Evolutionary conservation across 2,329 filamentous ascomycete genomes (phyloP), one percentile per base, ranked within the genome.

Genomic region (Pseudofabraea citricarpa): DNA sequence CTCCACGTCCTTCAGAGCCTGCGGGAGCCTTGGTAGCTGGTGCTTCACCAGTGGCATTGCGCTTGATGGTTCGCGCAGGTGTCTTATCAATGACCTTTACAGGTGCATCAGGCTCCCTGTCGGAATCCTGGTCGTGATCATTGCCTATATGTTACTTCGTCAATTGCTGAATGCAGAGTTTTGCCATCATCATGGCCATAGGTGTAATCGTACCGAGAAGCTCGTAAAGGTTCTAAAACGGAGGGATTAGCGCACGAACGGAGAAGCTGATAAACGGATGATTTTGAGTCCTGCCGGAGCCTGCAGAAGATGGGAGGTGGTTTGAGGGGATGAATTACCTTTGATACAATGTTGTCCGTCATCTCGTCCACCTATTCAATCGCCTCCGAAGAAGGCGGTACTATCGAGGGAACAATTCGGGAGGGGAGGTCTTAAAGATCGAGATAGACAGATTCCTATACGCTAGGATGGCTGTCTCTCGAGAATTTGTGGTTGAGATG

Each of bases 201-300:
- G n/a, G n/a, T n/a, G n/a, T n/a, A n/a, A n/a, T n/a, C 71, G 64
- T 95, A 97, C 93, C 91, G 80, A 98, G 89, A 76, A 95, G 85
- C 81, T 93, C 91, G 81, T 87, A 97, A 66, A 87, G 84, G 81
- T 98, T 98, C 93, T 97, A 62, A 57, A 54, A 53, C 56, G 39
- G 45, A 49, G 43, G 49, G 48, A 57, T 74, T 57, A 75, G 69
- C 57, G 36, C 16, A 27, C n/a, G 29, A 42, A 46, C 49, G 29
- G 43, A n/a, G n/a, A n/a, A n/a, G n/a, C n/a, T 38, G 39, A 51
- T 50, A 52, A 48, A 43, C 40, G 43, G 45, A 42, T 27, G n/a
- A n/a, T n/a, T n/a, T n/a, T n/a, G n/a, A n/a, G n/a, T n/a, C n/a
- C n/a, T n/a, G n/a, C n/a, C n/a, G n/a, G n/a, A n/a, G n/a, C n/a